Evolutionary conservation across 805 yeast genomes (phyloP), one percentile per base, ranked within the genome.

Genomic region (Ogataea naganishii): DNA sequence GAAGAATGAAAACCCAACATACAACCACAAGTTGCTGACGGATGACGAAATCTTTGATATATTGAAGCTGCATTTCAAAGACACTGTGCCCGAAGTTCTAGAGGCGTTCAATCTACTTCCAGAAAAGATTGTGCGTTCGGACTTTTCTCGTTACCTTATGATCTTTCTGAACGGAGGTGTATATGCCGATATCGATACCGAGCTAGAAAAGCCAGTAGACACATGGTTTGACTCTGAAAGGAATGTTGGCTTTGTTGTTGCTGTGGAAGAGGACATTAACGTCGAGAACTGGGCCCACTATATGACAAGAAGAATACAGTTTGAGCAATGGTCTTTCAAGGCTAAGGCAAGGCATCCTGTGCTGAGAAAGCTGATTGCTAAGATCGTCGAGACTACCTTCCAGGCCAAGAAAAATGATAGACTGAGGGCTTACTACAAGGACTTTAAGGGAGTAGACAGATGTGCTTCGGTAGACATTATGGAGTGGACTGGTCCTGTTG

Each of bases 401-500:
- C 55, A 63, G 30, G 59, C 59, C 10, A 48, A 49, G 32, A 53
- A 52, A 32, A 50, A 51, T 29, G 48, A 49, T 37, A 53, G 49
- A 33, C 40, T 56, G 35, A 51, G 45, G 31, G 59, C 59, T 16
- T 53, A 53, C 27, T 53, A 53, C 32, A 51, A 52, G 35, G 60
- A 55, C 40, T 55, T 55, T 34, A 53, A 51, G 31, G 58, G 53
- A 23, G 58, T 56, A 23, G 60, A 56, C 37, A 47, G 50, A 37
- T 55, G 60, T 35, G 43, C 49, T 13, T 49, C 58, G 3, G 47
- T 60, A 34, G 78, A 71, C 39, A 72, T 78, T 32, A 72, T 75
- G 62, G 69, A 64, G 43, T 79, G 85, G 85, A 78, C 92, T 0
- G 94, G 94, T 8, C 73, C 81, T 26, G 92, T 84, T 24, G 58